Evolutionary conservation across 2,329 filamentous ascomycete species (phyloP), one percentile per base, ranked within the genome.

Genomic region (Juglanconis sp.): DNA sequence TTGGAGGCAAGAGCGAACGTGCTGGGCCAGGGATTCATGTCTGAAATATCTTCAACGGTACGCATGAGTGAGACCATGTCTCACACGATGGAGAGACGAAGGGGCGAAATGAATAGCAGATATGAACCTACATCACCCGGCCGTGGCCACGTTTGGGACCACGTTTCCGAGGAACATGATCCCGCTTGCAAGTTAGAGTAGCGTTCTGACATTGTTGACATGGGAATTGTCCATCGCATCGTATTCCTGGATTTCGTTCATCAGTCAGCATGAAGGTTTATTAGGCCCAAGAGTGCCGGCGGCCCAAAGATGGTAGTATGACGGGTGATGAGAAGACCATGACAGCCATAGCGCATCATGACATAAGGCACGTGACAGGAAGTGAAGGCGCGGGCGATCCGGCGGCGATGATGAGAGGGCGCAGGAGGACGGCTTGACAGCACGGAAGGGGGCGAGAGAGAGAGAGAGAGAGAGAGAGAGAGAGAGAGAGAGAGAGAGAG

Each of bases 161-260:
- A 65, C 86, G 82, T 71, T 86, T 87, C 70, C 85, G 82, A 13
- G 85, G 85, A 48, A 87, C 80, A 67, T 86, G 83, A 67, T 87
- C 85, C 70, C 85, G 84, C 65, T 84, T 87, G 74, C 85, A 87
- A n/a, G 75, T 79, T 62, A 87, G 77, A 31, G 81, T 79, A 35
- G 84, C 83, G 60, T 81, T 80, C 56, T 78, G 72, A 70, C 85
- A 87, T 68, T 86, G 86, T 71, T 84, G 83, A 74, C 85, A 87
- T 4, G 84, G 82, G 53, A 73, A 75, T 55, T 73, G 67, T 55
- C 77, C 77, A 66, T 79, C 77, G 65, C 77, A 79, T 54, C 76
- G 72, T 40, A 79, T 79, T 64, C 77, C 77, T 79, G 52, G 8
- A 8, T 9, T 30, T 8, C 58, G 57, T 59, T 56, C n/a, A 15